Evolutionary conservation across 164 flowering plant genomes (phyloP), one percentile per base, ranked within the genome.

Genomic region (Vitis riparia): DNA sequence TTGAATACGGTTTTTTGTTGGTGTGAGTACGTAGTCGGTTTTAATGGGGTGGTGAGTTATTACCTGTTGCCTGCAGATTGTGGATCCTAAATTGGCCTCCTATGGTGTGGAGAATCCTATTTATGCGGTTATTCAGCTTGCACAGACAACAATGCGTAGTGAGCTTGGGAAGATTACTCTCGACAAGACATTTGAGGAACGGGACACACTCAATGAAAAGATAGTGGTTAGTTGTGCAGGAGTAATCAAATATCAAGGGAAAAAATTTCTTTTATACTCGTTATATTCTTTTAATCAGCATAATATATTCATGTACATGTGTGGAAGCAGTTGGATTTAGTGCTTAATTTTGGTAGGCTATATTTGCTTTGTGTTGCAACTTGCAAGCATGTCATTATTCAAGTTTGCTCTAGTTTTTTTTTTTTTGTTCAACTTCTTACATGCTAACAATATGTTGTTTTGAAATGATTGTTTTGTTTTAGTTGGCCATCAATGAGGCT

Each of bases 101-200:
- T 95, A 95, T 82, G 99, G 98, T 2, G 97, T 90, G 3, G 92
- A 91, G 83, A 89, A 90, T 80, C 97, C 96, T 0, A 75, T 93
- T 0, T 87, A 83, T 78, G 94, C 98, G 0, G 93, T 93, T 27
- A 79, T 89, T 79, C 97, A 93, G 77, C 94, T 95, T 51, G 98
- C 99, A 0, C 98, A 93, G 78, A 90, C 97, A 2, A 93, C 96
- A 1, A 93, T 93, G 99, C 91, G 93, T 50, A 93, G 97, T 80
- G 99, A 91, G 77, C 80, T 93, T 59, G 98, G 99, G 8, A 95
- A 93, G 77, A 93, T 95, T 67, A 90, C 97, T 0, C 81, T 95
- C 30, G 99, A 93, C 80, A 90, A 90, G 82, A 91, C 94, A 1
- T 93, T 95, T 81, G 93, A 86, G 80, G 99, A 91, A 76, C 82